These are phyloP conservation scores for Sporobolomyces phaffii DNA, from an alignment of 768 basidiomycete species.

Conservation along the genomic window DNA sequence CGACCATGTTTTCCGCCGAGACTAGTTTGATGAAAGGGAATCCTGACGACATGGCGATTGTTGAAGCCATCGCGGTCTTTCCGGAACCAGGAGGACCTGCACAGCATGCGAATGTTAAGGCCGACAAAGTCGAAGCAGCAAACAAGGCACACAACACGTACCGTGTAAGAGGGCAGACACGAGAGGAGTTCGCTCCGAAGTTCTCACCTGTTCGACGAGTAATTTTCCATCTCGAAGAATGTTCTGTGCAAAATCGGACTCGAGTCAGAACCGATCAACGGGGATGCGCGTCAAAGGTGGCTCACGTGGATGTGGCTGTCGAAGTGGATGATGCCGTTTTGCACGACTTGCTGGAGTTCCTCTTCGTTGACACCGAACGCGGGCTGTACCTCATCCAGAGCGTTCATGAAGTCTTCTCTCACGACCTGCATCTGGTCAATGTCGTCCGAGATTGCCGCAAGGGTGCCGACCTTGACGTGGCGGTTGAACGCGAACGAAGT, in stretches of 20 bases:
- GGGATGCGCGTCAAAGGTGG: too few relatives aligned
- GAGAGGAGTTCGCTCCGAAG: constrained; percentile 80
- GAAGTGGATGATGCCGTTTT: constrained; percentile 93
- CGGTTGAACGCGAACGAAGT: constrained; percentile 96
- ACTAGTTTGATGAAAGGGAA: constrained; percentile 98
- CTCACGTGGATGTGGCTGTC: constrained; percentile 68
- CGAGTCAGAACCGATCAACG: too few relatives aligned
- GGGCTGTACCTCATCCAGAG: constrained; percentile 87
- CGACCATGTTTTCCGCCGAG: constrained; percentile 94
- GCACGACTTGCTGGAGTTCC: constrained; percentile 83
- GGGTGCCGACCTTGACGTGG: constrained; percentile 94
- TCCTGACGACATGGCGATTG: constrained; percentile 84
- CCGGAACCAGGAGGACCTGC: constrained; percentile 75
- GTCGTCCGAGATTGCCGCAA: constrained; percentile 93
- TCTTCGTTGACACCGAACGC: constrained; percentile 97
- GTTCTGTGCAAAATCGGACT: constrained; percentile 65
- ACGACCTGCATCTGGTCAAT: constrained; percentile 88
- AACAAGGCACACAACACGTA: constrained; percentile 32
- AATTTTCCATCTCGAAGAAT: constrained; percentile 77
- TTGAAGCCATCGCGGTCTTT: constrained; percentile 89
- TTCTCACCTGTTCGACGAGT: constrained; percentile 87
- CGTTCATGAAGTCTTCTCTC: constrained; percentile 75
- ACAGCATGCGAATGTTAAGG: too few relatives aligned
- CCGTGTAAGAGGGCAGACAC: constrained; percentile 83
- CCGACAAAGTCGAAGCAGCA: too few relatives aligned